Evolutionary conservation across 2,329 filamentous ascomycete genomes (phyloP), one percentile per base, ranked within the genome.

Genomic region (Hirsutella thompsonii): DNA sequence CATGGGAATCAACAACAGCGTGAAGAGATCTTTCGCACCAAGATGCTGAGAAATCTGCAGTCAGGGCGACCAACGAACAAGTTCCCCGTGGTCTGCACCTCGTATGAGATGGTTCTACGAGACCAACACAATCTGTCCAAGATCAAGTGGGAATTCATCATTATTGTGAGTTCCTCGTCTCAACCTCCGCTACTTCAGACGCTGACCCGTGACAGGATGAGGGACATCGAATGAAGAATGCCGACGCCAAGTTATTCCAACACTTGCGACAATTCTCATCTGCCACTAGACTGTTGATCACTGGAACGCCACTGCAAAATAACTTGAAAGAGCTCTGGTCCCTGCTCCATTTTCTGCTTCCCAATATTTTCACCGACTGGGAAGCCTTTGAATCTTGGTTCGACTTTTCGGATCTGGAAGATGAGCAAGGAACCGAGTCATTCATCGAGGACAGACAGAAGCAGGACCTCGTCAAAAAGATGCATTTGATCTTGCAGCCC

Each of bases 341-440:
- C 0, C 62, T 98, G 1, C 71, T 98, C 0, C 89, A 98, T 54
- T 98, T 98, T 52, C 67, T 98, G 0, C 73, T 96, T 37, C 92
- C 90, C 0, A 84, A 84, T 32, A 89, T 95, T 26, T 98, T 98
- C 52, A 87, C 89, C 36, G 85, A 94, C 52, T 81, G 93, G 59
- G 86, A 93, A 37, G 87, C 85, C 0, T 98, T 98, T 44, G 86
- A 95, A 54, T 79, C 79, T 2, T 96, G 90, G 89, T 98, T 98
- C 47, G 90, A 98, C 58, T 98, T 98, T 52, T 92, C 85, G 0
- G 89, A 88, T 8, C 70, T 98, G 1, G 78, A 93, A 42, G 86
- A 96, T 44, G 86, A 89, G 48, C 72, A 82, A 29, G 80, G 79
- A 0, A 83, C 87, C 1, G 79, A 85, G 38, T 77, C 89, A 36